phyloP scores from a whole-genome alignment of 2,329 filamentous ascomycete genomes.

The Aquanectria penicillioides region DNA sequence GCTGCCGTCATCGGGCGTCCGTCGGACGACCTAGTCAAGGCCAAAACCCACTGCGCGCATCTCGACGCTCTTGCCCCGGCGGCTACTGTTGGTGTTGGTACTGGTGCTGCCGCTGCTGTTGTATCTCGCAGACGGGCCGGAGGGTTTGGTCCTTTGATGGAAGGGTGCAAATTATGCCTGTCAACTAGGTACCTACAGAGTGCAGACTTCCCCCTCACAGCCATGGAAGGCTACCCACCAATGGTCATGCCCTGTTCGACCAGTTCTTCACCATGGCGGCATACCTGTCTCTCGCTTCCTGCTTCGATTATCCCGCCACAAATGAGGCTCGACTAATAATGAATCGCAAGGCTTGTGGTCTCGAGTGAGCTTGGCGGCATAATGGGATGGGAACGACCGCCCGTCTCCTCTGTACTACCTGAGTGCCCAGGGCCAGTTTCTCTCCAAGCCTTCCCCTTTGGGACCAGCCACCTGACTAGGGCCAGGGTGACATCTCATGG shows the following conservation, averaged over 20 bases:
- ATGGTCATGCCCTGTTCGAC: neutral
- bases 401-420: constrained; percentile 34
- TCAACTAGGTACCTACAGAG: too few species aligned
- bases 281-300: neutral
- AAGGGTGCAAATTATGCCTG: constrained; percentile 17
- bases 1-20: constrained; percentile 32
- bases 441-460: constrained; percentile 36
- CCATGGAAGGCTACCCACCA: too few species aligned
- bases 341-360: too few species aligned
- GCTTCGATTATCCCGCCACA: neutral
- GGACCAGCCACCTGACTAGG: constrained; percentile 38
- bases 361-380: constrained; percentile 29
- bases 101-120: too few species aligned
- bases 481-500: constrained; percentile 30
- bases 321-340: neutral
- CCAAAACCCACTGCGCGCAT: constrained; percentile 7
- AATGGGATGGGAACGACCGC: constrained; percentile 32
- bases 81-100: too few species aligned
- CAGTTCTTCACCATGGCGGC: constrained; percentile 1
- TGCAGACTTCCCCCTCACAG: constrained; percentile 14
- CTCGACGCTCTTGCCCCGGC: neutral
- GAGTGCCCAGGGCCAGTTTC: constrained; percentile 34
- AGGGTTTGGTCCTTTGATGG: constrained; percentile 22
- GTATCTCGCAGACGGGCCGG: too few species aligned
- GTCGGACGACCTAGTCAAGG: neutral